Evolutionary conservation across 2,329 filamentous ascomycete genomes (phyloP).

Genomic region (Dactylonectria macrodidyma): DNA sequence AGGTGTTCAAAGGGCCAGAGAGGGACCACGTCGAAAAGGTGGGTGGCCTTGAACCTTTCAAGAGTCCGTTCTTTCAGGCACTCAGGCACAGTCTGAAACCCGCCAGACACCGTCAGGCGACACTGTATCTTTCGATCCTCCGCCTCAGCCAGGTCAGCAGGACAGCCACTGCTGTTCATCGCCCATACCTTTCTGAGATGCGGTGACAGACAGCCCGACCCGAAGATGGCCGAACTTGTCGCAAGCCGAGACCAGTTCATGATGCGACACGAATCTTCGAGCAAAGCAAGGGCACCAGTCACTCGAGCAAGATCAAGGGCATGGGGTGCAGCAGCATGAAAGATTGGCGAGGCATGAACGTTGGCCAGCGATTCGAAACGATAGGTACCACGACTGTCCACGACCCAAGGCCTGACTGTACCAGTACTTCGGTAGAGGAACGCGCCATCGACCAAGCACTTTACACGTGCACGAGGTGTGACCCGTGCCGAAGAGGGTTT

Average conservation of each 20-base stretch:
- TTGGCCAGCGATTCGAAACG: constrained; percentile 1
- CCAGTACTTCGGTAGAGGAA: too few relatives aligned
- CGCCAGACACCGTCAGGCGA: background rate
- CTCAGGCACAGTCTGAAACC: constrained; percentile 10
- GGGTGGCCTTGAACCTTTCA: background rate
- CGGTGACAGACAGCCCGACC: constrained; percentile 11
- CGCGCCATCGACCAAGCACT: constrained; percentile 8
- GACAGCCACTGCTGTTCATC: constrained; percentile 16
- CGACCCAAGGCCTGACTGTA: background rate
- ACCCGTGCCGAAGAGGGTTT: constrained; percentile 9
- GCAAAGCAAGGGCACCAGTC: constrained; percentile 5
- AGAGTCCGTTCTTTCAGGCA: background rate
- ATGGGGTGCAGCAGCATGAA: constrained; percentile 8
- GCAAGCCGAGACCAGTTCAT: background rate
- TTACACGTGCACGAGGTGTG: constrained; percentile 17
- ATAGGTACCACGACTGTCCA: background rate
- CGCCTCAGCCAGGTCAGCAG: constrained; percentile 18
- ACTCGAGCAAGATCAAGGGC: background rate
- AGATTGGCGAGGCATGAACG: constrained; percentile 22
- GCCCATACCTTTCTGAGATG: constrained; percentile 25
- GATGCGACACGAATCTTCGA: constrained; percentile 2
- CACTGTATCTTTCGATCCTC: constrained; percentile 31
- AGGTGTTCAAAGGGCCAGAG: too few relatives aligned
- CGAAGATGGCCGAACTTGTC: constrained; percentile 15
- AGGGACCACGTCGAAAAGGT: background rate